These are phyloP conservation scores for Fusarium aywerte DNA, from an alignment of 2,329 filamentous ascomycete genomes.

Conservation along the genomic window DNA sequence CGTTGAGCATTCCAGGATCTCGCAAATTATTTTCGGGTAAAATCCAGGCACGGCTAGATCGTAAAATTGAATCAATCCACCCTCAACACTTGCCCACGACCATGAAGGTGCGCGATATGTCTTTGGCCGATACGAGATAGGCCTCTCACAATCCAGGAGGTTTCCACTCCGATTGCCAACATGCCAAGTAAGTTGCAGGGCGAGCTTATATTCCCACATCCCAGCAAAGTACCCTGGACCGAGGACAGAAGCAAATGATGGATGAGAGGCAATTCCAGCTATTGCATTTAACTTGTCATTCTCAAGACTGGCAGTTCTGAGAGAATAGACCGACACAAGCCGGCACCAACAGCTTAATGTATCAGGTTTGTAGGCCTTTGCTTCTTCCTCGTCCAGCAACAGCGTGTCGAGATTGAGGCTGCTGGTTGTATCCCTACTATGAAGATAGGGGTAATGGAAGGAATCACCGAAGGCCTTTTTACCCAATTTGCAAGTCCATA, in stretches of 20 bases:
- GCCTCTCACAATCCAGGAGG: not conserved
- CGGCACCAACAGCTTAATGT: not conserved
- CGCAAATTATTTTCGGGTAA: not conserved
- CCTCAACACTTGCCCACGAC: not conserved
- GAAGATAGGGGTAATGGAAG: not conserved
- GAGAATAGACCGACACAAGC: not conserved
- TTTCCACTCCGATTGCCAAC: not conserved
- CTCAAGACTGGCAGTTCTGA: not conserved
- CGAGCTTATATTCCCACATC: not conserved
- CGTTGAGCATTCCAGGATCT: not conserved
- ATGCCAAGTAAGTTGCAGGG: not conserved
- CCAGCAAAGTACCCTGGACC: not conserved
- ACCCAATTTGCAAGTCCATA: not conserved
- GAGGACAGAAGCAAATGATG: not conserved
- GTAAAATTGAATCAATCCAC: not conserved
- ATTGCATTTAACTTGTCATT: not conserved
- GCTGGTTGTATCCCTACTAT: accelerated
- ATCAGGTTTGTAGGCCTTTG: not conserved
- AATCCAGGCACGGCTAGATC: not conserved
- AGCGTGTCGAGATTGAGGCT: not conserved
- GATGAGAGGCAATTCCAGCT: not conserved
- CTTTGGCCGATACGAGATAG: not conserved
- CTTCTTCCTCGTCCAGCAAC: not conserved
- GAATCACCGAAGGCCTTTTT: not conserved
- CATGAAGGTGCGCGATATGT: not conserved